phyloP scores from a whole-genome alignment of 495 filamentous ascomycete species.

The Aspergillus nidulans region DNA sequence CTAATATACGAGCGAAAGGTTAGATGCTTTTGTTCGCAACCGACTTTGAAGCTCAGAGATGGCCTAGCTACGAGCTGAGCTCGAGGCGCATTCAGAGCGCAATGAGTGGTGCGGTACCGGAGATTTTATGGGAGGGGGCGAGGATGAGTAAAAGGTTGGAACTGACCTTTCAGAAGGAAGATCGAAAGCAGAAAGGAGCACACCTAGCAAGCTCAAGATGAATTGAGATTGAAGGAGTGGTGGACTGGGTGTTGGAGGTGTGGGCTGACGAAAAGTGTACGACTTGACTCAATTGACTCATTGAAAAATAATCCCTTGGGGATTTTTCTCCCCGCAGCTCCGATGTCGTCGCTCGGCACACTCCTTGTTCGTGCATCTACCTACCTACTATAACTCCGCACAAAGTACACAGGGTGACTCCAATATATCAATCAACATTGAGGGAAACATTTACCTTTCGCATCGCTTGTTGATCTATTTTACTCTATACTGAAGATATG shows the following conservation, averaged over 20 bases:
- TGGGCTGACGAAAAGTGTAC: constrained; percentile 3
- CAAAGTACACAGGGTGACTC: too few relatives aligned
- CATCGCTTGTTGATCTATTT: neutral
- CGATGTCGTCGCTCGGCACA: constrained; percentile 31
- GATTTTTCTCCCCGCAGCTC: constrained; percentile 25
- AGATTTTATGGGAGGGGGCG: neutral
- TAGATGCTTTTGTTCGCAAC: neutral
- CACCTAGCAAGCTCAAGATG: neutral
- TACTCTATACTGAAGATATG: constrained; percentile 3
- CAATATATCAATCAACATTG: neutral
- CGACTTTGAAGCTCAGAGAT: neutral
- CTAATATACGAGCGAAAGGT: neutral
- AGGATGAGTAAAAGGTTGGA: neutral
- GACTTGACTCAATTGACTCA: constrained; percentile 20
- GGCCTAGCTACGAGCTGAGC: neutral
- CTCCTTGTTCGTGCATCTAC: neutral
- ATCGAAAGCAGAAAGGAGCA: neutral
- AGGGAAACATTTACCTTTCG: neutral
- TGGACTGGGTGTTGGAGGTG: neutral
- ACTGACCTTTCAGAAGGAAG: constrained; percentile 9
- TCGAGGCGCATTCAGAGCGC: neutral
- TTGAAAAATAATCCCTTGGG: constrained; percentile 6
- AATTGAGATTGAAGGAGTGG: constrained; percentile 1
- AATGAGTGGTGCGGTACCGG: constrained; percentile 2
- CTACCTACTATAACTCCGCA: too few relatives aligned